These are phyloP conservation scores for Blumeriella jaapii DNA, from an alignment of 2,329 filamentous ascomycete species.

Conservation along the genomic window DNA sequence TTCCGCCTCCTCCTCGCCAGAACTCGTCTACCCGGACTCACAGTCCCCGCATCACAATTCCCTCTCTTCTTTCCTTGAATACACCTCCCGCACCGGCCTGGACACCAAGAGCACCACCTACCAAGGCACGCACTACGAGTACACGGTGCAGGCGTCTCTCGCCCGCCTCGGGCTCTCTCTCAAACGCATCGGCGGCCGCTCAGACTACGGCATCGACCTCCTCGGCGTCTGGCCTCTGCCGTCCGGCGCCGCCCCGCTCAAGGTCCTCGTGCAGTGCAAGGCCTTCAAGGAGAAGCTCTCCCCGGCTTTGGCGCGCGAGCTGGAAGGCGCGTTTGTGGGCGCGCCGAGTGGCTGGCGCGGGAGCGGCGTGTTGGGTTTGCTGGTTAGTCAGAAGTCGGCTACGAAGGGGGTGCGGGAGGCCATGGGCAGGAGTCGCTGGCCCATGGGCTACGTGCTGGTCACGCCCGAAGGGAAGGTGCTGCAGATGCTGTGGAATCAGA, in stretches of 20 bases:
- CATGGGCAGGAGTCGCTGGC: conserved; percentile 52
- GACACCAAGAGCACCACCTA: conserved; percentile 47
- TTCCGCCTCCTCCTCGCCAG: conserved; percentile 8
- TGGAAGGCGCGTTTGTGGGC: conserved; percentile 66
- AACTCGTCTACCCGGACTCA: conserved; percentile 36
- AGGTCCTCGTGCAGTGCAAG: conserved; percentile 59
- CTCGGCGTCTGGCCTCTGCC: conserved; percentile 59
- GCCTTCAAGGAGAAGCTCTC: conserved; percentile 37
- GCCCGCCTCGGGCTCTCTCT: conserved; percentile 51
- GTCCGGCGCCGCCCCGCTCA: conserved; percentile 30
- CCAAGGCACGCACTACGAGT: conserved; percentile 68
- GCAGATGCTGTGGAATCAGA: conserved; percentile 64
- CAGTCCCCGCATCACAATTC: conserved; percentile 45
- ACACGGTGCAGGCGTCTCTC: conserved; percentile 48
- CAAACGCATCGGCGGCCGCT: conserved; percentile 50
- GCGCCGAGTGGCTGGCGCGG: conserved; percentile 65
- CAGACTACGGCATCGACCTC: conserved; percentile 64
- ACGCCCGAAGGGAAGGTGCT: conserved; percentile 43
- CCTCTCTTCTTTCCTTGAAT: conserved; percentile 51
- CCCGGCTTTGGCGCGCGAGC: conserved; percentile 57
- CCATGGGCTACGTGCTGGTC: conserved; percentile 61
- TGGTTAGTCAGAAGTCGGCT: conserved; percentile 58
- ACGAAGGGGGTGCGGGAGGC: conserved; percentile 71
- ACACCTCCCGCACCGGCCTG: conserved; percentile 45
- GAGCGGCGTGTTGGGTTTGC: conserved; percentile 52